phyloP scores from a whole-genome alignment of 495 filamentous ascomycete species.

The Penicillium atrosanguineum region DNA sequence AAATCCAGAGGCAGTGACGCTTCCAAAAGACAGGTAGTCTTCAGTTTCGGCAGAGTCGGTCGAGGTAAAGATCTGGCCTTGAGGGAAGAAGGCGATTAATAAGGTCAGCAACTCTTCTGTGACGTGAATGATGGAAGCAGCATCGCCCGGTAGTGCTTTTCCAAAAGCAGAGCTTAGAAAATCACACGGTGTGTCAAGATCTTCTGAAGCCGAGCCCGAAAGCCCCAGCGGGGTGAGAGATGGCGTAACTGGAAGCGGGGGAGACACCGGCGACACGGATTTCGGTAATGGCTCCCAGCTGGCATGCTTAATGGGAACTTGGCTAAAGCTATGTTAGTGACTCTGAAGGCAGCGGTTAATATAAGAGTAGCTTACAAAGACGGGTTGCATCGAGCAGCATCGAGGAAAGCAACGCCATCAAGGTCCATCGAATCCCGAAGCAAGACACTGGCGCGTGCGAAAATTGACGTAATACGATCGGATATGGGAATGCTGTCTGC shows the following conservation, averaged over 20 bases:
- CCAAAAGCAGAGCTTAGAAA: conserved; percentile 16
- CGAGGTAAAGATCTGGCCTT: conserved; percentile 29
- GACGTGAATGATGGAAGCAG: not conserved
- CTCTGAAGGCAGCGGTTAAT: not conserved
- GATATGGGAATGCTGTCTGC: conserved; percentile 9
- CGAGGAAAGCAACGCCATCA: conserved; percentile 43
- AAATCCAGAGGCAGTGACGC: not conserved
- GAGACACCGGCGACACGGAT: conserved; percentile 4
- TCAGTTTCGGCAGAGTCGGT: not conserved
- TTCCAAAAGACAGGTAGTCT: conserved; percentile 1
- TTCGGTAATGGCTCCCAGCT: conserved; percentile 29
- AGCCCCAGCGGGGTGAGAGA: conserved; percentile 16
- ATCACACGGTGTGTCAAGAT: conserved; percentile 8
- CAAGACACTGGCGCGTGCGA: conserved; percentile 35
- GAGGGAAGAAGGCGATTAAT: conserved; percentile 26
- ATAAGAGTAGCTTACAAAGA: conserved; percentile 17
- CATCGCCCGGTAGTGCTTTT: not conserved
- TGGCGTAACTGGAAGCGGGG: conserved; percentile 12
- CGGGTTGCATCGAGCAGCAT: conserved; percentile 29
- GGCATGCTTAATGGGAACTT: conserved; percentile 7
- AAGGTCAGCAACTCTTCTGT: conserved; percentile 24
- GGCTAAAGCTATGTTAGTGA: conserved; percentile 1
- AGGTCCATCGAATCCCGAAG: conserved; percentile 40
- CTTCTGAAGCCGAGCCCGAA: not conserved
- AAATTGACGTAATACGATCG: conserved; percentile 26